phyloP scores from a whole-genome alignment of 2,329 filamentous ascomycete genomes.

The Xylariales sp. region DNA sequence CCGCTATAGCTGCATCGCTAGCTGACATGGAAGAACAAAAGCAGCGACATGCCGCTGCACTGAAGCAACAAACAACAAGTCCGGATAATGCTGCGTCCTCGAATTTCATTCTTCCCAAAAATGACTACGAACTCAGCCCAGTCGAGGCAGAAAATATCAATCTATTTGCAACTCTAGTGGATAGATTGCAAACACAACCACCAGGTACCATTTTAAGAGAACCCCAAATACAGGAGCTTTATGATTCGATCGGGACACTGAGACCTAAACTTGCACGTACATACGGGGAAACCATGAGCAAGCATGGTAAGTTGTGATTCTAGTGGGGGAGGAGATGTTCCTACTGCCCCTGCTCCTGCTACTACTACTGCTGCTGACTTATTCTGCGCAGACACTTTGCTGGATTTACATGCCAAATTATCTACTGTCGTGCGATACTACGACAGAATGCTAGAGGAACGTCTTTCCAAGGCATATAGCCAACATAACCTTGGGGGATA shows the following conservation, averaged over 20 bases:
- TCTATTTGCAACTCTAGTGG: slow-evolving; percentile 91
- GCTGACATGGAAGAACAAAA: slow-evolving; percentile 99
- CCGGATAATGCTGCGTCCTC: slow-evolving; percentile 61
- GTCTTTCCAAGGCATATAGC: slow-evolving; percentile 90
- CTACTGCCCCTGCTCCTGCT: too few relatives aligned
- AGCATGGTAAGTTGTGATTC: slow-evolving; percentile 77
- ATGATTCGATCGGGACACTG: slow-evolving; percentile 94
- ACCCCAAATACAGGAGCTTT: slow-evolving; percentile 97
- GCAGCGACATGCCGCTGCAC: slow-evolving; percentile 82
- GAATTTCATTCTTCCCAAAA: slow-evolving; percentile 77
- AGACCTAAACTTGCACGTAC: slow-evolving; percentile 93
- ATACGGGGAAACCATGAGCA: slow-evolving; percentile 99
- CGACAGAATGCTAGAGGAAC: slow-evolving; percentile 96
- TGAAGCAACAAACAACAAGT: slow-evolving; percentile 80
- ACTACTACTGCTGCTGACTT: slow-evolving; percentile 49
- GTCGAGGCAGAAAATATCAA: slow-evolving; percentile 98
- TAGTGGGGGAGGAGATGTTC: neutral
- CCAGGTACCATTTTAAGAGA: slow-evolving; percentile 96
- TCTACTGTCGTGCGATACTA: slow-evolving; percentile 98
- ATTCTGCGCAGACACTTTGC: slow-evolving; percentile 76
- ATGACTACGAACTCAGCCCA: slow-evolving; percentile 92
- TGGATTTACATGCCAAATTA: slow-evolving; percentile 94
- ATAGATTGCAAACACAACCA: slow-evolving; percentile 92
- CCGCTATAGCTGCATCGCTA: slow-evolving; percentile 93
- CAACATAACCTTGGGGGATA: slow-evolving; percentile 80